Evolutionary conservation across 1,284 basidiomycete genomes (phyloP), one percentile per base, ranked within the genome.

Genomic region (Chalciporus sp.): DNA sequence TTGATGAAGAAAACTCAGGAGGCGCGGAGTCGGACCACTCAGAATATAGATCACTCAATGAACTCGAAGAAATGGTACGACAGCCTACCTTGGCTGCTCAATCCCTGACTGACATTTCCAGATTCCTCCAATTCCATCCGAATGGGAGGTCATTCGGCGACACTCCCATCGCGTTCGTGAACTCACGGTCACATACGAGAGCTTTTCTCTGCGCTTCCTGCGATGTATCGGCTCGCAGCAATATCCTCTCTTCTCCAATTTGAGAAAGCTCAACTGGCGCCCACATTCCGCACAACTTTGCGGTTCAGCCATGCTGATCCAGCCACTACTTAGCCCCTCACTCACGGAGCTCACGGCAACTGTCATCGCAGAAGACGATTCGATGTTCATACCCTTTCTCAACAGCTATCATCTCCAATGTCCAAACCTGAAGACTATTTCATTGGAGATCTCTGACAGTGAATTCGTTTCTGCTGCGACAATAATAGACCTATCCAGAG

Each of bases 91-190:
- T n/a, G n/a, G n/a, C n/a, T n/a, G n/a, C n/a, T n/a, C n/a, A n/a
- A n/a, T n/a, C n/a, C n/a, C n/a, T n/a, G n/a, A n/a, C n/a, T n/a
- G n/a, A n/a, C n/a, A n/a, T n/a, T n/a, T n/a, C n/a, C n/a, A n/a
- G n/a, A n/a, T n/a, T n/a, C n/a, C 58, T 5, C 62, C 60, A 19
- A 56, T 60, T 7, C 3, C 57, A 11, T 52, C 37, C 20, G 40
- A 63, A 43, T 49, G 48, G 10, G 33, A 29, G 9, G 12, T 51
- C 39, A 61, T 62, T 2, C 16, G 52, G 11, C 40, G 35, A 47
- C 58, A 63, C 17, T 43, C 60, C 0, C 27, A 46, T 37, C 61
- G 63, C 23, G 17, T 65, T 11, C n/a, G 31, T 17, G 47, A 60
- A 26, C 42, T 65, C 48, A 46, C 17, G 7, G 31, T 65, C 14